A percentile compares a stretch with the other conserved stretches of the same genome.
Conservation (phyloP, 2,329 filamentous ascomycete species). For the Alternaria sp. region DNA sequence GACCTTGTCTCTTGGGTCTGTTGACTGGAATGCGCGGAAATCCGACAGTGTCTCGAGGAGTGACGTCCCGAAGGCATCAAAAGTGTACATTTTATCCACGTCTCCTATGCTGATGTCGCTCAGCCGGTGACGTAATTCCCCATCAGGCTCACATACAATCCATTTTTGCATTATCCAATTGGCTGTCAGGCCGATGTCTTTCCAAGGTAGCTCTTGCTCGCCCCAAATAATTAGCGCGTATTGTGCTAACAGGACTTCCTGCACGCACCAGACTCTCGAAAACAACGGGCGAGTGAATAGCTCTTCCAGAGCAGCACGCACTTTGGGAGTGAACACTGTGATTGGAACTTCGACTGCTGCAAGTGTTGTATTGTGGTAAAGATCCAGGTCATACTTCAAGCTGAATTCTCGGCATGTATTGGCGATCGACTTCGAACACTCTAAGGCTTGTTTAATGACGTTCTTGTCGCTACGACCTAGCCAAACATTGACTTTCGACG, state of each 20-base stretch:
- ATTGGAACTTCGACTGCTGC: neutral
- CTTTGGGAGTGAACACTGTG: neutral
- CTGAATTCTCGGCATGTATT: neutral
- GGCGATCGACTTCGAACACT: neutral
- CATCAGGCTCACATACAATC: too few relatives aligned
- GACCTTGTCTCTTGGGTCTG: constrained; percentile 11
- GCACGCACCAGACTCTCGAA: neutral
- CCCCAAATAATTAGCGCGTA: neutral
- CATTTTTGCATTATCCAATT: too few relatives aligned
- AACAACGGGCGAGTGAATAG: neutral
- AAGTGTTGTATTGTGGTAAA: too few relatives aligned
- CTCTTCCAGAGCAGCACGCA: accelerated
- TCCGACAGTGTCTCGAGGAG: neutral
- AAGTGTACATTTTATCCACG: too few relatives aligned
- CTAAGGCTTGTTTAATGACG: neutral
- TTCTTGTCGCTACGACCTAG: neutral
- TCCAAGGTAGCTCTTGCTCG: neutral
- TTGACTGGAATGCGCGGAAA: neutral
- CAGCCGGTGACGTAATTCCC: too few relatives aligned
- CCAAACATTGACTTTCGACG: neutral
- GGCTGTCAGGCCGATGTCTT: neutral
- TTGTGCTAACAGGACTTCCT: neutral
- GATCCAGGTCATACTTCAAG: neutral
- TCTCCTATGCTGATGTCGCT: too few relatives aligned
- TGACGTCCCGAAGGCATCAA: too few relatives aligned